Percentiles rank a stretch among this genome's conserved stretches.
Evolutionary conservation across 805 yeast species (phyloP).

Genomic region (Saccharomycopsis sp.): DNA sequence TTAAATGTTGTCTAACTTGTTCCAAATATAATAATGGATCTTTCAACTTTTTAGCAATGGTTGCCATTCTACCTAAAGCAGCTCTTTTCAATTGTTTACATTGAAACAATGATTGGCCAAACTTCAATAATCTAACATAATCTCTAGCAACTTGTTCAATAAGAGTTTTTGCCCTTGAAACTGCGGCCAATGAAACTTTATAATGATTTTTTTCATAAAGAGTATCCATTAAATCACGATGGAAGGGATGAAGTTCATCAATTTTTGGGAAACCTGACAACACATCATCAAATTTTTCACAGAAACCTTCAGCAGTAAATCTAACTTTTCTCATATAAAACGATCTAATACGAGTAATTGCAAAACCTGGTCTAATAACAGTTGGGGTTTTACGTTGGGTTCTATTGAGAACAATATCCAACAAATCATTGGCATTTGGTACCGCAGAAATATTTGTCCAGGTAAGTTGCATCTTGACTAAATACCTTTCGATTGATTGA

Average conservation of each 20-base stretch:
- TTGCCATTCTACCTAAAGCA: constrained; percentile 99
- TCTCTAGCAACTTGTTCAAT: constrained; percentile 96
- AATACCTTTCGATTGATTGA: no score
- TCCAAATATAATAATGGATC: constrained; percentile 90
- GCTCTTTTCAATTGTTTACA: constrained; percentile 98
- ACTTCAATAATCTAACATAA: constrained; percentile 85
- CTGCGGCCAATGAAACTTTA: constrained; percentile 91
- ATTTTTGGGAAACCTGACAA: constrained; percentile 89
- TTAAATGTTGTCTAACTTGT: constrained; percentile 98
- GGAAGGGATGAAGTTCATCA: constrained; percentile 97
- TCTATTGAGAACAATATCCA: constrained; percentile 93
- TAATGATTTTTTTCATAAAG: constrained; percentile 96
- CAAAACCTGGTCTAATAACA: constrained; percentile 94
- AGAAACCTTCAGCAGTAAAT: constrained; percentile 92
- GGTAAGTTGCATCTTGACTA: constrained; percentile 80
- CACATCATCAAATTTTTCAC: constrained; percentile 82
- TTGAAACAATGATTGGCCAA: constrained; percentile 96
- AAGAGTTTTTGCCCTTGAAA: constrained; percentile 85
- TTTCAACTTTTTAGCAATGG: constrained; percentile 88
- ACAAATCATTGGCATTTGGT: constrained; percentile 81
- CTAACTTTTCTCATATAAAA: constrained; percentile 98
- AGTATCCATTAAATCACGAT: constrained; percentile 95
- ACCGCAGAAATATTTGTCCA: constrained; percentile 98
- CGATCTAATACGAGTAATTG: constrained; percentile 90
- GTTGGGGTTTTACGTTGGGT: constrained; percentile 99